These are phyloP conservation scores for Claviceps lovelessii DNA, from an alignment of 2,329 filamentous ascomycete genomes.

Conservation along the genomic window DNA sequence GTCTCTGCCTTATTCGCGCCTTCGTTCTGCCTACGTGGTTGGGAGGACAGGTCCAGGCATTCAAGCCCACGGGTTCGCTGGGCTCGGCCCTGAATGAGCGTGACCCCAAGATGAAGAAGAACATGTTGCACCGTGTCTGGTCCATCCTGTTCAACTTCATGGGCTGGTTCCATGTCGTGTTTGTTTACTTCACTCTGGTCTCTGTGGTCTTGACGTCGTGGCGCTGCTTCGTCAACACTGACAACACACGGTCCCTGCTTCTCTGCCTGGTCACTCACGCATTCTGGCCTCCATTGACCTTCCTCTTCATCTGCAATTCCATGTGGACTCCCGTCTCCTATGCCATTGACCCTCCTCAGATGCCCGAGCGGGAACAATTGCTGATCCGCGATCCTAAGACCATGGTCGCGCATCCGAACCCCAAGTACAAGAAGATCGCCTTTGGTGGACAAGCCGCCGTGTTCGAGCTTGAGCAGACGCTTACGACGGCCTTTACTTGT, in stretches of 20 bases:
- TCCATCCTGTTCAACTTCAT: constrained; percentile 42
- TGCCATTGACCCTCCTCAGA: constrained; percentile 42
- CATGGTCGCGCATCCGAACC: constrained; percentile 36
- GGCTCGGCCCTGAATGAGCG: constrained; percentile 44
- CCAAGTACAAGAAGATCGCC: constrained; percentile 38
- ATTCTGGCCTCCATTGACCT: constrained; percentile 47
- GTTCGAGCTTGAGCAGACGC: constrained; percentile 41
- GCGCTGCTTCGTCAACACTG: constrained; percentile 30
- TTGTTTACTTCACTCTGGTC: constrained; percentile 38
- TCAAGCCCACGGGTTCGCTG: constrained; percentile 46
- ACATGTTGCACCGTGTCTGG: constrained; percentile 38
- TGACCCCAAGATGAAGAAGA: constrained; percentile 33
- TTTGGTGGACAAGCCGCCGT: constrained; percentile 39
- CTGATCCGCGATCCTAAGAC: constrained; percentile 41
- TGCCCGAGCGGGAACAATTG: constrained; percentile 43
- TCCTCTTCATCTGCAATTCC: constrained; percentile 38
- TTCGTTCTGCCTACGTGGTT: constrained; percentile 46
- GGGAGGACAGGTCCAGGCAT: constrained; percentile 42
- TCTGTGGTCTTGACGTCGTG: constrained; percentile 36
- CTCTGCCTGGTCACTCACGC: constrained; percentile 43
- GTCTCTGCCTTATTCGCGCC: constrained; percentile 40
- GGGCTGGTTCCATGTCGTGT: constrained; percentile 38
- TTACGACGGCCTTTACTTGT: constrained; percentile 34
- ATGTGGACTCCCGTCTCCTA: constrained; percentile 47
- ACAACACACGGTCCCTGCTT: constrained; percentile 26